Conservation (phyloP, 2,329 filamentous ascomycete species). For the Neofusicoccum kwambonambiense region DNA sequence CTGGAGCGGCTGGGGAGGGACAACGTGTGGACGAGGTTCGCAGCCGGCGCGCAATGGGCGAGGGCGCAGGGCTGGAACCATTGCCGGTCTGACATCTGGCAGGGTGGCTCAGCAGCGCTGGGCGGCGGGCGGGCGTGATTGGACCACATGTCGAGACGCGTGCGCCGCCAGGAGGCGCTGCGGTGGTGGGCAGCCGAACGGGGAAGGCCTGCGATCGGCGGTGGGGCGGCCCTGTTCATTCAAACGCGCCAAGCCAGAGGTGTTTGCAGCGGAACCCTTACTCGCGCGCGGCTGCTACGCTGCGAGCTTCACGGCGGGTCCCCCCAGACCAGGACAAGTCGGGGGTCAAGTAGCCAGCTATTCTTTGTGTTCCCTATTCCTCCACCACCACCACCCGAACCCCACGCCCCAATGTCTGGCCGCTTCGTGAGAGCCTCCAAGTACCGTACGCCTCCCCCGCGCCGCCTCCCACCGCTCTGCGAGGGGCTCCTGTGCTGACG, state of each 20-base stretch:
- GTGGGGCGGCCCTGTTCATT: not conserved
- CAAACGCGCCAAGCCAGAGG: conserved; percentile 1
- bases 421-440: conserved; percentile 73
- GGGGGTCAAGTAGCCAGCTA: conserved; percentile 15
- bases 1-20: not conserved
- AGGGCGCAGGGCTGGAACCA: not conserved
- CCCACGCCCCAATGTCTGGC: conserved; percentile 56
- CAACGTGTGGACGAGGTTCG: not conserved
- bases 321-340: conserved; percentile 11
- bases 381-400: not conserved
- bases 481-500: conserved; percentile 25
- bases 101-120: not conserved
- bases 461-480: conserved; percentile 24
- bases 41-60: not conserved
- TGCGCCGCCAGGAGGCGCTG: not conserved
- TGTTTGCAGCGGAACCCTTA: conserved; percentile 15
- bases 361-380: conserved; percentile 5
- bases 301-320: conserved; percentile 12
- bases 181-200: not conserved
- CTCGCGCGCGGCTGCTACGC: conserved; percentile 7
- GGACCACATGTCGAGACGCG: not conserved
- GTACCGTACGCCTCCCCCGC: conserved; percentile 58
- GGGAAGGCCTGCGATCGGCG: not conserved
- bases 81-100: conserved; percentile 6
- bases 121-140: not conserved